Conservation (phyloP, 371 early-diverging fungal species). For the Rhizomucor miehei region DNA sequence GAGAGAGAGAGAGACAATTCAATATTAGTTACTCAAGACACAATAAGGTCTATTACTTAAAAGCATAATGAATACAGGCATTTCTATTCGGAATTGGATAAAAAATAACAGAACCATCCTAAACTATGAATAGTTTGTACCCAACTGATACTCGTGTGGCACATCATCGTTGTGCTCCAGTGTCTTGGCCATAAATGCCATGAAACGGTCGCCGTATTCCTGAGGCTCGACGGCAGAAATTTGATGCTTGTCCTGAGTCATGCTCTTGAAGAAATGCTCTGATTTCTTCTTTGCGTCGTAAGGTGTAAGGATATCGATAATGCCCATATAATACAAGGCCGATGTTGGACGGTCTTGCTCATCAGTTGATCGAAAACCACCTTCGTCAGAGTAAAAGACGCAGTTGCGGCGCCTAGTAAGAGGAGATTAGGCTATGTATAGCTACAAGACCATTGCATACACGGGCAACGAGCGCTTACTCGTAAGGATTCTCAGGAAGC, state of each 20-base stretch:
- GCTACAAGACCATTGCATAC: background rate
- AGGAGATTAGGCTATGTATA: constrained; percentile 4
- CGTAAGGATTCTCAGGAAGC: constrained; percentile 49
- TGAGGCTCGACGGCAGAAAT: constrained; percentile 94
- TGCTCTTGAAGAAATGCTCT: constrained; percentile 86
- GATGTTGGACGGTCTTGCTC: constrained; percentile 62
- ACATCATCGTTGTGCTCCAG: constrained; percentile 46
- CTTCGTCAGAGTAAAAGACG: constrained; percentile 88
- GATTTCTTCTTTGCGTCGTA: constrained; percentile 87
- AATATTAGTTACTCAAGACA: too few species aligned
- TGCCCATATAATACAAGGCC: constrained; percentile 89
- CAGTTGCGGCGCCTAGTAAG: constrained; percentile 60
- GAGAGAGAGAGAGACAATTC: too few species aligned
- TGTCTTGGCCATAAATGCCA: constrained; percentile 77
- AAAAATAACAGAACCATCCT: too few species aligned
- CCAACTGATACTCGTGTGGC: constrained; percentile 33
- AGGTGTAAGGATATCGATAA: constrained; percentile 97
- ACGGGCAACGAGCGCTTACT: constrained; percentile 24
- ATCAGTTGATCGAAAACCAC: constrained; percentile 87
- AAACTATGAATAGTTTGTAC: background rate
- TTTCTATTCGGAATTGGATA: too few species aligned
- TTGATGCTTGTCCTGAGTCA: constrained; percentile 71
- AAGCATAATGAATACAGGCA: too few species aligned
- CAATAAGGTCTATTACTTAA: too few species aligned
- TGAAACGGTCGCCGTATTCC: constrained; percentile 85